Base-by-base conservation (phyloP, 2,329 filamentous ascomycete genomes). In the Juglanconis juglandina region DNA sequence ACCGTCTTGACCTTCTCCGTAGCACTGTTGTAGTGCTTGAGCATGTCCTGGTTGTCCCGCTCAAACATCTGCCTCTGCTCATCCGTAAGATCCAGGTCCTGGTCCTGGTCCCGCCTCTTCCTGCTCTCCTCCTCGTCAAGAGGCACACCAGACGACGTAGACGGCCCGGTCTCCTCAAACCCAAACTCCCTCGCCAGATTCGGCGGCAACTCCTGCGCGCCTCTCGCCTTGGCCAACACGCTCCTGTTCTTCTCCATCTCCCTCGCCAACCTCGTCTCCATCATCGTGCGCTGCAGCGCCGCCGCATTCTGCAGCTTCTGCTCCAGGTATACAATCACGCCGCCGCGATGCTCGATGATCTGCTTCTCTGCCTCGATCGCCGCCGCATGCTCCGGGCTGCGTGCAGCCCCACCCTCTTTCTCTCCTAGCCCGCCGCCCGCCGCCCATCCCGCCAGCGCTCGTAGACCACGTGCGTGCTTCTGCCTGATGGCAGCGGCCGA, bases 61-160 rank as follows among this genome's bases (percentile, higher is more conserved):
- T 94, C 93, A 76, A 99, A 98, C 71, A 96, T 84, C 73, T 97
- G 94, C 56, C 95, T 79, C 74, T 98, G 94, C 71, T 97, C 92
- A 30, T 87, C 81, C 17, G 89, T 91, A 63, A 97, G 78, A 64
- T 87, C 84, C 47, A 85, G 75, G 54, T 75, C 68, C 52, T 64
- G 61, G 48, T 61, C 63, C 54, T 63, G 17, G 17, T 17, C 17
- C 17, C 17, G 64, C 62, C 68, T 69, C 41, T 66, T 65, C 59
- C 66, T 62, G 34, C 51, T 58, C 62, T 63, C 58, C 58, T 61
- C 66, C 59, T 65, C 65, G 54, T 68, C 49, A 2, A 62, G 42
- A 34, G 62, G 47, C 17, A 61, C 17, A 3, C 32, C 44, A 1
- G 63, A 58, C n/a, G 61, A 44, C 41, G 51, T 61, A 35, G 58